A percentile compares a stretch with the other conserved stretches of the same genome.
phyloP scores from a whole-genome alignment of 345 rosid species.

The Ricinus communis region DNA sequence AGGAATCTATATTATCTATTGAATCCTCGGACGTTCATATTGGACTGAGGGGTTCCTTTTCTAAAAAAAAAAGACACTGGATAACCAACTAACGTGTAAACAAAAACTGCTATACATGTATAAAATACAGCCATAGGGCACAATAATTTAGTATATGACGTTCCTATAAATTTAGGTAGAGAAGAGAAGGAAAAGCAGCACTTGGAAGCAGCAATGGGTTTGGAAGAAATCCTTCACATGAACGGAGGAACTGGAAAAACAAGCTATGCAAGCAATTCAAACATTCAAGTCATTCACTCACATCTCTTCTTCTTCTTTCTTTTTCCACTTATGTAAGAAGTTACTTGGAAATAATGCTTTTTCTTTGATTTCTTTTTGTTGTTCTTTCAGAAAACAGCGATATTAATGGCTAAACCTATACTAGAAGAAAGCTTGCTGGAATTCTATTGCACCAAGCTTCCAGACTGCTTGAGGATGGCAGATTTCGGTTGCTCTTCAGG shows the following conservation, averaged over 20 bases:
- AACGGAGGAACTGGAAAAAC: conserved; percentile 3
- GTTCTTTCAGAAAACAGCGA: conserved; percentile 14
- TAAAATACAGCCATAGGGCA: no score
- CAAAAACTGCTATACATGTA: no score
- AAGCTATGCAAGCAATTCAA: conserved; percentile 19
- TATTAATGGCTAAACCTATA: conserved; percentile 18
- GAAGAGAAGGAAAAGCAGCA: background rate
- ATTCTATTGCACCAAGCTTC: background rate
- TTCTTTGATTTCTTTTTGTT: background rate
- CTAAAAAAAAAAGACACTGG: no score
- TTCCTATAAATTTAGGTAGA: no score
- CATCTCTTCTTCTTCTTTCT: no score
- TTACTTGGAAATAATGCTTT: no score
- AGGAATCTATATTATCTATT: no score
- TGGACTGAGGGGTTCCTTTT: no score
- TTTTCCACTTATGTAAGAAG: no score
- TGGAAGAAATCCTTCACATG: conserved; percentile 20
- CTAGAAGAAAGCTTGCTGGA: conserved; percentile 16
- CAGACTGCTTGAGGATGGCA: conserved; percentile 21
- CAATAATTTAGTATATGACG: no score
- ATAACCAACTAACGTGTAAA: no score
- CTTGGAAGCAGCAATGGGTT: conserved; percentile 16
- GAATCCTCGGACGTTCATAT: no score
- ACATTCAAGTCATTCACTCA: background rate
- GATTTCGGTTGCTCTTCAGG: conserved; percentile 38